Evolutionary conservation across 129 eudicot species (phyloP).

Genomic region (Arctium minus): DNA sequence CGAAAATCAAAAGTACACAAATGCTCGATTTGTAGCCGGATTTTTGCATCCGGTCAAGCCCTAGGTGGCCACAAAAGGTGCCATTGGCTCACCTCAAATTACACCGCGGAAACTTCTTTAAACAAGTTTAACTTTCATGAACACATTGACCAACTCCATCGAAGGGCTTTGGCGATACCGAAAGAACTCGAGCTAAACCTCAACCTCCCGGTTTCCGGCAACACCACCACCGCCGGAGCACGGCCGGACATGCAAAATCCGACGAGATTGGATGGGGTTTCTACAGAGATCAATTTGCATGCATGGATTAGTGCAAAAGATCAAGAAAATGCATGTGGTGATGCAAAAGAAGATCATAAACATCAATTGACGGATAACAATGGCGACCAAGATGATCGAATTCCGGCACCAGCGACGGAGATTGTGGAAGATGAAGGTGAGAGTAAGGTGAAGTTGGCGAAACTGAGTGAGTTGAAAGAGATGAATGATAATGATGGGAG

Average conservation of each 20-base stretch:
- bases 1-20: constrained; percentile 64
- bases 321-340: background rate
- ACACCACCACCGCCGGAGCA: constrained; percentile 4
- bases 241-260: constrained; percentile 31
- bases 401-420: background rate
- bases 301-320: constrained; percentile 21
- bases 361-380: background rate
- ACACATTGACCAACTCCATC: constrained; percentile 32
- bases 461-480: constrained; percentile 53
- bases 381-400: background rate
- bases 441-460: constrained; percentile 47
- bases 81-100: constrained; percentile 70
- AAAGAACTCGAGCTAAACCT: constrained; percentile 27
- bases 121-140: constrained; percentile 35
- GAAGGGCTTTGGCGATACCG: constrained; percentile 7
- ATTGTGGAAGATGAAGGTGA: constrained; percentile 49
- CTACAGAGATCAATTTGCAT: constrained; percentile 44
- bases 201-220: constrained; percentile 34
- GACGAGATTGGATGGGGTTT: constrained; percentile 36
- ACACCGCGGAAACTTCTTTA: constrained; percentile 34
- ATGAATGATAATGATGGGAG: constrained; percentile 22
- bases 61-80: constrained; percentile 82
- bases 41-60: constrained; percentile 72
- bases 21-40: constrained; percentile 62
- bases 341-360: background rate